Evolutionary conservation across 208 protist species (phyloP).

Genomic region (Trypanosoma melophagium): DNA sequence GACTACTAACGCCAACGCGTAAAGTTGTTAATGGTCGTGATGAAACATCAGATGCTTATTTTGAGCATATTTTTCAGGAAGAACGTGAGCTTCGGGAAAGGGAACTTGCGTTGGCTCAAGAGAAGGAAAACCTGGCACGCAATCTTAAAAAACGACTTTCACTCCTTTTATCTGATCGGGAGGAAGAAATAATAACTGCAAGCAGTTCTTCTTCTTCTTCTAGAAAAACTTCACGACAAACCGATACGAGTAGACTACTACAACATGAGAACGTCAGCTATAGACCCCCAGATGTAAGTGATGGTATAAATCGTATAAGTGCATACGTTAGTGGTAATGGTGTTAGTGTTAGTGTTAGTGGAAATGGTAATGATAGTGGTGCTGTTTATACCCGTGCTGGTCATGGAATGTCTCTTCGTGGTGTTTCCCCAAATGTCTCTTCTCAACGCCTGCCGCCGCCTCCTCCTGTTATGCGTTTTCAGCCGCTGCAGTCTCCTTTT

Average conservation of each 20-base stretch:
- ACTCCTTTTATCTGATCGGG: slow-evolving; percentile 25
- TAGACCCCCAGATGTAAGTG: slow-evolving; percentile 18
- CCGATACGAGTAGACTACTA: slow-evolving; percentile 21
- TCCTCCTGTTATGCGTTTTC: slow-evolving; percentile 11
- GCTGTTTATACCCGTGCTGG: too few relatives aligned
- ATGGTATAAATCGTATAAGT: slow-evolving; percentile 43
- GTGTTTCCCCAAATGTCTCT: too few relatives aligned
- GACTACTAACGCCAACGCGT: too few relatives aligned
- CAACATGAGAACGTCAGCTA: slow-evolving; percentile 37
- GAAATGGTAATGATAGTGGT: too few relatives aligned
- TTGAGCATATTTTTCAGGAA: slow-evolving; percentile 47
- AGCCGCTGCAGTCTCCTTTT: slow-evolving; percentile 20
- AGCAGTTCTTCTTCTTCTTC: slow-evolving; percentile 29
- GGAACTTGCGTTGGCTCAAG: slow-evolving; percentile 46
- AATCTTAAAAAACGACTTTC: slow-evolving; percentile 45
- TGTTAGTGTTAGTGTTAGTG: neutral
- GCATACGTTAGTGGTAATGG: slow-evolving; percentile 18
- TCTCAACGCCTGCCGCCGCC: neutral
- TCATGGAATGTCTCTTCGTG: too few relatives aligned
- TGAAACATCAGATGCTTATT: neutral
- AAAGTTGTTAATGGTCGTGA: neutral
- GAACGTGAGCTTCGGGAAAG: slow-evolving; percentile 47
- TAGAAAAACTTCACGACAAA: slow-evolving; percentile 40
- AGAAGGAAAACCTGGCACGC: slow-evolving; percentile 56
- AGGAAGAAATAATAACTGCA: slow-evolving; percentile 40